phyloP scores from a whole-genome alignment of 495 filamentous ascomycete species.

The Talaromyces adpressus region DNA sequence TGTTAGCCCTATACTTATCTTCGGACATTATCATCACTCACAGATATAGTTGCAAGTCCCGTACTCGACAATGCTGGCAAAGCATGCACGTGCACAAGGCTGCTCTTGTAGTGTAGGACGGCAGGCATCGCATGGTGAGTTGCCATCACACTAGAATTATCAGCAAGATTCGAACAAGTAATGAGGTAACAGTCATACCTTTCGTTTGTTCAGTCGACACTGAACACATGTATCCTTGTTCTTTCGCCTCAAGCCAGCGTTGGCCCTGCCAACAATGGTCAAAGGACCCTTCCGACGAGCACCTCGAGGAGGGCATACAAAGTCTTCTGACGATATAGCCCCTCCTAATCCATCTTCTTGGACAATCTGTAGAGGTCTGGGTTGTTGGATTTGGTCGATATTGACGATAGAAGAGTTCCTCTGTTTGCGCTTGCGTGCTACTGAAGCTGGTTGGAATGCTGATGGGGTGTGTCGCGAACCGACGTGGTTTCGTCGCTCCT shows the following conservation, averaged over 20 bases:
- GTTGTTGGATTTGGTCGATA: constrained; percentile 20
- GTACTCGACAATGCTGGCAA: constrained; percentile 43
- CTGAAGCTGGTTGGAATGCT: constrained; percentile 28
- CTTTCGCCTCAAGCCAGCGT: constrained; percentile 39
- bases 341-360: constrained; percentile 43
- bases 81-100: constrained; percentile 41
- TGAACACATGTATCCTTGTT: constrained; percentile 45
- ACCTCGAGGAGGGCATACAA: constrained; percentile 38
- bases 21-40: constrained; percentile 14
- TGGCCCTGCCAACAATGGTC: constrained; percentile 37
- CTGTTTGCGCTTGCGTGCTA: constrained; percentile 37
- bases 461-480: constrained; percentile 23
- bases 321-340: constrained; percentile 42
- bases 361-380: constrained; percentile 39
- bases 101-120: constrained; percentile 41
- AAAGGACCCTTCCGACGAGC: constrained; percentile 42
- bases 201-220: constrained; percentile 42
- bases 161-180: background rate
- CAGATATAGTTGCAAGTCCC: constrained; percentile 47
- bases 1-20: constrained; percentile 15
- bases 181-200: constrained; percentile 20
- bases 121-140: constrained; percentile 41
- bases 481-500: constrained; percentile 20
- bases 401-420: constrained; percentile 21
- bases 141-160: constrained; percentile 35